Base-by-base conservation (phyloP, 169 alveolate genomes). In the Babesia divergens region DNA sequence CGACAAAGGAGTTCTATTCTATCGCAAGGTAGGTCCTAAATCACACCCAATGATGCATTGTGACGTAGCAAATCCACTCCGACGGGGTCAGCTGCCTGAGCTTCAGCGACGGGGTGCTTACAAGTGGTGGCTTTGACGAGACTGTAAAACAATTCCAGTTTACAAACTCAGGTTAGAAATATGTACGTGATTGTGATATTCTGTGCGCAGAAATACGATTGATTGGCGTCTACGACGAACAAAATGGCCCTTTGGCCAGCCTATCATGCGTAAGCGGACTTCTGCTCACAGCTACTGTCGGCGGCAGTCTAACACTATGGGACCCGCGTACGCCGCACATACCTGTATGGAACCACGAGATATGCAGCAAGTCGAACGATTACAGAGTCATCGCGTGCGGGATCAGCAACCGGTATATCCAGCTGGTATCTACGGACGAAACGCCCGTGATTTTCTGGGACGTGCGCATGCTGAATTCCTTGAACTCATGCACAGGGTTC, bases 111-210 rank as follows among this genome's bases (percentile, higher is more conserved):
- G 83, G 56, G n/a, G 65, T 69, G 35, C 53, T 86, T 18, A 76
- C 81, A 3, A 82, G 89, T 5, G 92, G 90, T 18, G 81, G 89
- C 22, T 46, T 74, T 20, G 92, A 86, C 65, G 92, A 86, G 60
- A 82, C 92, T 6, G 70, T 86, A 40, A 80, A 76, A 65, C 65
- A 70, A 68, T 55, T 71, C 50, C 69, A 79, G 65, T 37, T 71
- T 1, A 86, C 87, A n/a, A 68, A 40, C 40, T 50, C 77, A 32
- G 84, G 79, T 46, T 68, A 47, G 35, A 72, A n/a, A n/a, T 35
- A 44, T 22, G 55, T 47, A 62, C 69, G 50, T 68, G 42, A 40
- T 70, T 8, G 14, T 65, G 24, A 38, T 72, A n/a, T 50, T 65
- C 7, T 13, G 54, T 11, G 46, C 75, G 6, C 65, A 77, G 67